phyloP scores from a whole-genome alignment of 73 alveolate genomes.

The Blepharisma stoltei region DNA sequence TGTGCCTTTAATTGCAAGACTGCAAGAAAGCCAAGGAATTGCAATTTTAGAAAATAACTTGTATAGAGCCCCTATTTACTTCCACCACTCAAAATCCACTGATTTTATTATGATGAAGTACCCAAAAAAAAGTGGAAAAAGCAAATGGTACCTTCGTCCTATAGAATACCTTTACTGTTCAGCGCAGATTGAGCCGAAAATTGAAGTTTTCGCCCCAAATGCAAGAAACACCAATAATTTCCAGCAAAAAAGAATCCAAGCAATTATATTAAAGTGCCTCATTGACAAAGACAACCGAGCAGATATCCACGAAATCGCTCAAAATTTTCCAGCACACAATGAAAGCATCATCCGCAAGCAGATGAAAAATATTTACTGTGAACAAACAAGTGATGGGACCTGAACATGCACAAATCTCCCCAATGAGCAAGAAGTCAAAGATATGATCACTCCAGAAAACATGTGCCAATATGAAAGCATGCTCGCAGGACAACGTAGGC shows the following conservation, averaged over 20 bases:
- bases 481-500: slow-evolving; percentile 83
- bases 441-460: slow-evolving; percentile 85
- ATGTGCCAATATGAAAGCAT: slow-evolving; percentile 94
- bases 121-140: slow-evolving; percentile 77
- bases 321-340: slow-evolving; percentile 64
- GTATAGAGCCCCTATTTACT: slow-evolving; percentile 94
- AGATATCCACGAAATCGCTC: slow-evolving; percentile 65
- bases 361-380: slow-evolving; percentile 82
- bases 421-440: slow-evolving; percentile 63
- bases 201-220: slow-evolving; percentile 94
- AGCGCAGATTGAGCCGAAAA: slow-evolving; percentile 96
- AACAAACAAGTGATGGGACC: slow-evolving; percentile 63
- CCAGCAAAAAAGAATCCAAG: slow-evolving; percentile 82
- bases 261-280: slow-evolving; percentile 80
- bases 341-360: slow-evolving; percentile 83
- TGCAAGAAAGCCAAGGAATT: slow-evolving; percentile 53
- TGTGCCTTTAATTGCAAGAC: slow-evolving; percentile 46
- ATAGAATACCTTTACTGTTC: slow-evolving; percentile 83
- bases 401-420: slow-evolving; percentile 64
- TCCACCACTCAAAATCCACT: slow-evolving; percentile 68
- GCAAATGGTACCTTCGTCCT: slow-evolving; percentile 77
- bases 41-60: slow-evolving; percentile 83
- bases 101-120: slow-evolving; percentile 85
- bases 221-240: slow-evolving; percentile 79
- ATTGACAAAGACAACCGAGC: slow-evolving; percentile 76